phyloP scores from a whole-genome alignment of 2,329 filamentous ascomycete species.

The Lachnellula arida region DNA sequence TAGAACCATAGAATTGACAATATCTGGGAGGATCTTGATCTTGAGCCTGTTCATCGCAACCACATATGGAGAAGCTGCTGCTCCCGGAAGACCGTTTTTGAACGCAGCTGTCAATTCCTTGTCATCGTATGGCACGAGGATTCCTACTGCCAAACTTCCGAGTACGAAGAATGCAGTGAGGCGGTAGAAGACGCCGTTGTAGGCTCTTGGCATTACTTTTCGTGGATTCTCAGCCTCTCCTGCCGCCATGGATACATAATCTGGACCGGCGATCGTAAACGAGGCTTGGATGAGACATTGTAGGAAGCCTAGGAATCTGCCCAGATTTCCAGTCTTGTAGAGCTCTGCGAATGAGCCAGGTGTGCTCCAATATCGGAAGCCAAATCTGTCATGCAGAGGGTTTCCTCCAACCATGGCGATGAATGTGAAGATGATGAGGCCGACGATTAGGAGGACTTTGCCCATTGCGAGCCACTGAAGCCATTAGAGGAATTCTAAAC shows the following conservation, averaged over 20 bases:
- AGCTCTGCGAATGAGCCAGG: constrained; percentile 48
- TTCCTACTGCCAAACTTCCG: constrained; percentile 60
- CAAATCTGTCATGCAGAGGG: constrained; percentile 50
- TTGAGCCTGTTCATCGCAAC: constrained; percentile 56
- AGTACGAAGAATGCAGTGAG: constrained; percentile 67
- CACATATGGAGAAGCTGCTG: constrained; percentile 39
- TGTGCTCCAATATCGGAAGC: constrained; percentile 46
- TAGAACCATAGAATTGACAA: constrained; percentile 57
- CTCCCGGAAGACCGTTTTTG: constrained; percentile 34
- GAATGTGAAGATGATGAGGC: constrained; percentile 53
- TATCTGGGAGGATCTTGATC: constrained; percentile 51
- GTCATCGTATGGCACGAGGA: constrained; percentile 62
- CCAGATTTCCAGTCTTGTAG: constrained; percentile 48
- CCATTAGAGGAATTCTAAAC: not conserved
- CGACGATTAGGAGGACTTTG: constrained; percentile 62
- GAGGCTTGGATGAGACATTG: constrained; percentile 56
- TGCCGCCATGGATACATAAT: constrained; percentile 66
- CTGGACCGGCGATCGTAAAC: constrained; percentile 64
- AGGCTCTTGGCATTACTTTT: constrained; percentile 60
- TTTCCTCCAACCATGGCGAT: constrained; percentile 61
- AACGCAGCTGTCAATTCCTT: constrained; percentile 49
- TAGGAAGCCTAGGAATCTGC: constrained; percentile 56
- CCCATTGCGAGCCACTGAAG: constrained; percentile 46
- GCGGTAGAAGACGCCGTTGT: constrained; percentile 68
- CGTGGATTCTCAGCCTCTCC: constrained; percentile 64